Evolutionary conservation across 2,329 filamentous ascomycete genomes (phyloP), one percentile per base, ranked within the genome.

Genomic region (Pseudogymnoascus sp.): DNA sequence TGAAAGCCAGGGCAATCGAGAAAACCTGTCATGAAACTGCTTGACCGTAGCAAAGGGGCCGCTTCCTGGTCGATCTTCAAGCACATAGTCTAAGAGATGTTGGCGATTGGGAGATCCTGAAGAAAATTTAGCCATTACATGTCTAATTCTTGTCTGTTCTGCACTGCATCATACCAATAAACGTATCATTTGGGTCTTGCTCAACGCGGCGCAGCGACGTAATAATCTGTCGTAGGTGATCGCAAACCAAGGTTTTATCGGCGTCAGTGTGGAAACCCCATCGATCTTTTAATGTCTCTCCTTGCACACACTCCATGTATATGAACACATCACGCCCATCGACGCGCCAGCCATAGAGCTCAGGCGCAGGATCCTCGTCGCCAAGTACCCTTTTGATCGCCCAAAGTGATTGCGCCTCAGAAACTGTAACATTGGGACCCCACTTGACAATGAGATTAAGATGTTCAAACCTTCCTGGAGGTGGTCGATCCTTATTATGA

Each of bases 381-480:
- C 62, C 36, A 5, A 74, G 62, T 22, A 65, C 38, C 14, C 61
- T 59, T 38, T 63, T 60, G 59, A 74, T 60, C 12, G 66, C 66
- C 68, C 71, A 74, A 12, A 75, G 69, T 62, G 60, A 68, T 65
- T 72, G 69, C 22, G 64, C 74, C 63, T 76, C 73, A 4, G 69
- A 63, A 58, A 73, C 60, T 16, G 61, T 60, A 6, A 70, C 64
- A 19, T 62, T 12, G 30, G 39, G 64, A 62, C 72, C 73, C 66
- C 68, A 73, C 63, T 75, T 76, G 16, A 75, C 71, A 61, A 75
- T 65, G 30, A 75, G 65, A 9, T 68, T 67, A 36, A 74, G 60
- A 22, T 69, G 28, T 63, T 70, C 64, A 49, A 75, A 73, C 16
- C 68, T 59, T 12, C 69, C 68, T 41, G 72, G 71, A 23, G 64